phyloP scores from a whole-genome alignment of 176 grass and related monocot species.

The Stipa capillata region DNA sequence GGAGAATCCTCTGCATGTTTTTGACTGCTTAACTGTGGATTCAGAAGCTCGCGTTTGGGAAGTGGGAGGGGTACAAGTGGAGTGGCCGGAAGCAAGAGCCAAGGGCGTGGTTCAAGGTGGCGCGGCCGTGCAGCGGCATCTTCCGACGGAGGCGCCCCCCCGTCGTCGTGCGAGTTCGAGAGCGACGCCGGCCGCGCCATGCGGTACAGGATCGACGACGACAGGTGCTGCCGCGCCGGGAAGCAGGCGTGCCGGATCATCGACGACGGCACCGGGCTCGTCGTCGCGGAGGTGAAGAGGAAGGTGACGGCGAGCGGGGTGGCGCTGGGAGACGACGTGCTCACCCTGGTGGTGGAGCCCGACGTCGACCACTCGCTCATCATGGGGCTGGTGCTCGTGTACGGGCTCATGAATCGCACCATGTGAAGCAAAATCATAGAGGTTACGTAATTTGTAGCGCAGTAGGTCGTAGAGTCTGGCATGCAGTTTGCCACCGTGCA shows the following conservation, averaged over 20 bases:
- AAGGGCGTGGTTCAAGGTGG: conserved; percentile 48
- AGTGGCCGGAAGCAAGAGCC: conserved; percentile 2
- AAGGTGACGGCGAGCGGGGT: conserved; percentile 53
- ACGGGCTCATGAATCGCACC: conserved; percentile 52
- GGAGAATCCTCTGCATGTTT: not conserved
- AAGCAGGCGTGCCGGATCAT: conserved; percentile 44
- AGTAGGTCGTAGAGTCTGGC: not conserved
- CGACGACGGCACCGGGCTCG: conserved; percentile 27
- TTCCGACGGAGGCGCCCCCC: conserved; percentile 14
- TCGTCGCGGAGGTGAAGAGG: conserved; percentile 60
- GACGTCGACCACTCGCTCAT: conserved; percentile 57
- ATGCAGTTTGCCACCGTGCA: not conserved
- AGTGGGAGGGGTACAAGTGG: conserved; percentile 49
- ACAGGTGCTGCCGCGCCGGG: not conserved
- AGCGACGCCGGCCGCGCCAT: conserved; percentile 1
- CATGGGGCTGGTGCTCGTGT: conserved; percentile 77
- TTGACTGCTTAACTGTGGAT: not conserved
- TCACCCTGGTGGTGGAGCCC: conserved; percentile 56
- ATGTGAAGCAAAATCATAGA: conserved; percentile 22
- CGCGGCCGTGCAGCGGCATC: conserved; percentile 14
- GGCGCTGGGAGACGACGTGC: conserved; percentile 56
- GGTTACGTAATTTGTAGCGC: not conserved
- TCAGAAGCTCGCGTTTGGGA: conserved; percentile 46
- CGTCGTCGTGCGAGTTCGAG: conserved; percentile 31
- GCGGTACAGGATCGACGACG: conserved; percentile 38